Evolutionary conservation across 116 monocot species (phyloP), one percentile per base, ranked within the genome.

Genomic region (Iris pallida): DNA sequence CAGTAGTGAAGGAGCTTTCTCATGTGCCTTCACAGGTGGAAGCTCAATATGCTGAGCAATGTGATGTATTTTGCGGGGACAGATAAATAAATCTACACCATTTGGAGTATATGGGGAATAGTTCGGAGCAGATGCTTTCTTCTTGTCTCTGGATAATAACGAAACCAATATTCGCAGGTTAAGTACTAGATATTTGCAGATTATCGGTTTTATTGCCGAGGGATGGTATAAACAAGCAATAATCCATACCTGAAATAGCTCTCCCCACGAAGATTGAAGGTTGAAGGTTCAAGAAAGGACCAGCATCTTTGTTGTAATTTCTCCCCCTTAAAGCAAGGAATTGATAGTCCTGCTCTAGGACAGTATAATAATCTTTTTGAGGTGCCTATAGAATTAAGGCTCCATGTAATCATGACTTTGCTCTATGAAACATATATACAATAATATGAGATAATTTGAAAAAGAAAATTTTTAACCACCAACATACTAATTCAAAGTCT

Each of bases 21-120:
- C 80, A 19, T 85, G 72, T 4, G 70, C 55, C 59, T 80, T 80
- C 49, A 80, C 66, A 49, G 66, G 64, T 7, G 82, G 89, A 72
- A 89, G 78, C 41, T 82, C 73, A 45, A 89, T 75, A 17, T 85
- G 69, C 56, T 83, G 85, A 44, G 89, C 85, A 72, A 89, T 82
- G 72, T 89, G 89, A 69, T 85, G 53, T 45, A 89, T 66, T 75
- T 85, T 83, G 10, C 75, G 55, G 8, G 82, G 72, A 47, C 85
- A 85, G 8, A 78, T 20, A 68, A 89, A 82, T 54, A 89, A 73
- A 83, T 89, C 89, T 4, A 85, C 82, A 16, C 89, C 85, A 30
- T 85, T 77, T 41, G 89, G 82, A 20, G 69, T 75, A 57, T 85
- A 89, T 18, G 89, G 89, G 16, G 82, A 63, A 73, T 69, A 58